Evolutionary conservation across 176 grass and related monocot genomes (phyloP).

Genomic region (Alopecurus myosuroides): DNA sequence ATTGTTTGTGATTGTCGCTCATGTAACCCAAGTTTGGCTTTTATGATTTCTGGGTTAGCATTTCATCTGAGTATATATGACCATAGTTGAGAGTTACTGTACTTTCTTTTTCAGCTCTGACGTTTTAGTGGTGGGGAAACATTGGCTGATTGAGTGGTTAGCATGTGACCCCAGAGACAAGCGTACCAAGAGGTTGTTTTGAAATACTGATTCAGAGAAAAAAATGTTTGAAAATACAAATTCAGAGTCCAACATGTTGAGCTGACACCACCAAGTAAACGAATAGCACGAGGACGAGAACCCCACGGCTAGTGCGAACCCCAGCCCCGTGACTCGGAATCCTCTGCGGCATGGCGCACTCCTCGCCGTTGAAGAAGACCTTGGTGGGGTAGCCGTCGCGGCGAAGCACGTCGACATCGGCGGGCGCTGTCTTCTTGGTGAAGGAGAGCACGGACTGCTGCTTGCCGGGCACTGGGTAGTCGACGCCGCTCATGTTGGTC

Average conservation of each 20-base stretch:
- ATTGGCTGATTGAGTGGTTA: no score
- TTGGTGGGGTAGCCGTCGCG: constrained; percentile 64
- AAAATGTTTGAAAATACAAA: neutral
- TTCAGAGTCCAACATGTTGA: neutral
- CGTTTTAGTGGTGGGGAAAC: no score
- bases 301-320: neutral
- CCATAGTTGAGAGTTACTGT: no score
- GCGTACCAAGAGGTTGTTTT: no score
- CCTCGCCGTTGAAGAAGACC: constrained; percentile 73
- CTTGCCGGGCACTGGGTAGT: constrained; percentile 51
- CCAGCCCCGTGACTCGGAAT: constrained; percentile 24
- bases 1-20: no score
- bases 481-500: constrained; percentile 34
- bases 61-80: no score
- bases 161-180: no score
- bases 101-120: no score
- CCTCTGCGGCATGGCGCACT: constrained; percentile 64
- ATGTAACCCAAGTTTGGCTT: neutral
- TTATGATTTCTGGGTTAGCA: no score
- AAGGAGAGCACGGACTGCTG: constrained; percentile 69
- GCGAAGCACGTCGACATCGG: constrained; percentile 29
- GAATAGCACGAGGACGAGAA: neutral
- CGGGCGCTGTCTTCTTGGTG: constrained; percentile 14
- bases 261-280: neutral
- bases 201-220: no score